These are phyloP conservation scores for Plasmodium cynomolgi DNA, from an alignment of 169 alveolate genomes.

Conservation along the genomic window DNA sequence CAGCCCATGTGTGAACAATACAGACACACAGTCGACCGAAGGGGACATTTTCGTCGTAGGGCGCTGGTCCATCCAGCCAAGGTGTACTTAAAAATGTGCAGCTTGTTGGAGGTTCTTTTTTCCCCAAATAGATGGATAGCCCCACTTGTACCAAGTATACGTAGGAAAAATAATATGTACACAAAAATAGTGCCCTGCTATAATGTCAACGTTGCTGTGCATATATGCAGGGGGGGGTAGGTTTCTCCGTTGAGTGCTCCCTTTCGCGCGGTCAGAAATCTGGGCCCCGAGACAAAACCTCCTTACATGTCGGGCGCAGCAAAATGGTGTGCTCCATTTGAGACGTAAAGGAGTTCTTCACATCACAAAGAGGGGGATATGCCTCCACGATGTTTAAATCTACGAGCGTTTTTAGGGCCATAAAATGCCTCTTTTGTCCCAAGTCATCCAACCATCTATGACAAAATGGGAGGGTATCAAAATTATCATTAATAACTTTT, in stretches of 20 bases:
- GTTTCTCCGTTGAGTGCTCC: not conserved
- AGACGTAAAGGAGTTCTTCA: constrained; percentile 96
- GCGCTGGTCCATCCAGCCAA: not conserved
- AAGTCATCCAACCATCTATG: constrained; percentile 98
- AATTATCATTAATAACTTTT: constrained; percentile 94
- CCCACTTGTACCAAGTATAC: not conserved
- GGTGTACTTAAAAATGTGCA: not conserved
- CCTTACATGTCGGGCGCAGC: constrained; percentile 98
- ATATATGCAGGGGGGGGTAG: not conserved
- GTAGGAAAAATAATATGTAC: not conserved
- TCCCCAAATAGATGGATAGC: not conserved
- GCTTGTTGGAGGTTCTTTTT: not conserved
- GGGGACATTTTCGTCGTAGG: not conserved
- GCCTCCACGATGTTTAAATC: constrained; percentile 97
- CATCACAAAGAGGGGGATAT: constrained; percentile 99
- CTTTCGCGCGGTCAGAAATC: constrained; percentile 90
- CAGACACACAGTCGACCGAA: not conserved
- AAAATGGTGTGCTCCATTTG: constrained; percentile 99
- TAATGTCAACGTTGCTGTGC: not conserved
- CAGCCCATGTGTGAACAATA: not conserved
- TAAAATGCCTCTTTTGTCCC: constrained; percentile 94
- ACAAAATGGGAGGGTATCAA: constrained; percentile 99
- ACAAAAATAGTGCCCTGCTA: not conserved
- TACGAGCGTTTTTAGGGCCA: constrained; percentile 94
- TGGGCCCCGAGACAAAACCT: constrained; percentile 97